Percentiles rank a stretch among this genome's conserved stretches.
Conservation (phyloP, 139 green algal species). For the Tetratostichococcus sp. region DNA sequence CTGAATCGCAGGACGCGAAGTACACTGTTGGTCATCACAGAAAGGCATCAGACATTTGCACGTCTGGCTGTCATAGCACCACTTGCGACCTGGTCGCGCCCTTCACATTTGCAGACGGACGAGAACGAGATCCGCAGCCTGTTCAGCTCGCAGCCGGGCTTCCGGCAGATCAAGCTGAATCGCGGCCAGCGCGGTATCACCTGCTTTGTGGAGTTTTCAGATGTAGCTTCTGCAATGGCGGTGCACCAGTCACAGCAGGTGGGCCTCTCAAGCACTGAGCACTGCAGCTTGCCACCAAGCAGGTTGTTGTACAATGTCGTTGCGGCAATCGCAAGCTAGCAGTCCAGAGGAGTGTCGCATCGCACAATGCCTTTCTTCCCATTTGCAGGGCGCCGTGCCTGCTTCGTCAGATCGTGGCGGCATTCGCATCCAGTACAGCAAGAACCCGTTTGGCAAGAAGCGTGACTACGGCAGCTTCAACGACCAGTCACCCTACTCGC, state of each 20-base stretch:
- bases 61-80: no score
- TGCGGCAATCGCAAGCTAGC: no score
- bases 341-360: no score
- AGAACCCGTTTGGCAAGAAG: conserved; percentile 89
- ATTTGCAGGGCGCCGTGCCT: conserved; percentile 58
- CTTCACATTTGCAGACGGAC: no score
- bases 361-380: not conserved
- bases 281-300: no score
- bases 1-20: no score
- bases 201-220: conserved; percentile 87
- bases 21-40: no score
- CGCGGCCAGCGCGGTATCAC: conserved; percentile 45
- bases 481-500: not conserved
- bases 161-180: conserved; percentile 80
- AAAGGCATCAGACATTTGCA: no score
- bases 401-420: conserved; percentile 71
- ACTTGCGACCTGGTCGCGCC: no score
- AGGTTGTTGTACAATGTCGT: no score
- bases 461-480: conserved; percentile 38
- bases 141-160: conserved; percentile 67
- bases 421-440: conserved; percentile 86
- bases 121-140: conserved; percentile 69
- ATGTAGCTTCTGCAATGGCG: conserved; percentile 58
- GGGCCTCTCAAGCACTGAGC: no score
- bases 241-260: conserved; percentile 68